Evolutionary conservation across 495 filamentous ascomycete genomes (phyloP).

Genomic region (Penicillium egyptiacum): DNA sequence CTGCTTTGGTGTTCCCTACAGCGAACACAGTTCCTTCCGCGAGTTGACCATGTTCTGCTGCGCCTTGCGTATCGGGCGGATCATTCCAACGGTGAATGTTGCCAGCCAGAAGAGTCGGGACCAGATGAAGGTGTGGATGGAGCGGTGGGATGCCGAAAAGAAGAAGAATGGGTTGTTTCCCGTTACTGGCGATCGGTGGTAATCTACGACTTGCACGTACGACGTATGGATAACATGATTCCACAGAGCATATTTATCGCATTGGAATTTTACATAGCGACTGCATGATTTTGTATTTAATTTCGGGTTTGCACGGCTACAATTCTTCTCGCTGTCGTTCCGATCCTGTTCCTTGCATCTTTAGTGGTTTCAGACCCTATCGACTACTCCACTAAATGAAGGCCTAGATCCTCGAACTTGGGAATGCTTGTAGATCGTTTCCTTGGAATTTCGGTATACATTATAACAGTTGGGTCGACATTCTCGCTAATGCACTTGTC

Average conservation of each 20-base stretch:
- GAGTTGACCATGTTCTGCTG: conserved; percentile 94
- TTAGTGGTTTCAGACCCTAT: neutral
- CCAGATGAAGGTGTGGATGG: conserved; percentile 89
- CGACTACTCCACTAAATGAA: neutral
- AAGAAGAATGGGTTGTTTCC: conserved; percentile 71
- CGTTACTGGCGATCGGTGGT: conserved; percentile 31
- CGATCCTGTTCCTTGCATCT: conserved; percentile 4
- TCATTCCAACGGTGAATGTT: conserved; percentile 94
- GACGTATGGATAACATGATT: neutral
- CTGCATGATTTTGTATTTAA: neutral
- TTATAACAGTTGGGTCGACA: neutral
- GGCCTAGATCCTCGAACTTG: neutral
- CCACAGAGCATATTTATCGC: neutral
- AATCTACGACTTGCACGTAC: conserved; percentile 5
- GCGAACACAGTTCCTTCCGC: conserved; percentile 89
- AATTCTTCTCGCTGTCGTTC: neutral
- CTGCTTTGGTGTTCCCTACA: conserved; percentile 92
- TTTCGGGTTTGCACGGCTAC: neutral
- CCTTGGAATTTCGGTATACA: neutral
- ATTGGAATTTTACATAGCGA: neutral
- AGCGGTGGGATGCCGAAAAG: conserved; percentile 84
- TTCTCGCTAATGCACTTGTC: conserved; percentile 10
- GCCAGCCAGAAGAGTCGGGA: conserved; percentile 67
- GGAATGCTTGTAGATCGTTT: conserved; percentile 3
- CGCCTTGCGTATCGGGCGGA: conserved; percentile 76